These are phyloP conservation scores for Camelina laxa DNA, from an alignment of 345 rosid genomes.

Conservation along the genomic window DNA sequence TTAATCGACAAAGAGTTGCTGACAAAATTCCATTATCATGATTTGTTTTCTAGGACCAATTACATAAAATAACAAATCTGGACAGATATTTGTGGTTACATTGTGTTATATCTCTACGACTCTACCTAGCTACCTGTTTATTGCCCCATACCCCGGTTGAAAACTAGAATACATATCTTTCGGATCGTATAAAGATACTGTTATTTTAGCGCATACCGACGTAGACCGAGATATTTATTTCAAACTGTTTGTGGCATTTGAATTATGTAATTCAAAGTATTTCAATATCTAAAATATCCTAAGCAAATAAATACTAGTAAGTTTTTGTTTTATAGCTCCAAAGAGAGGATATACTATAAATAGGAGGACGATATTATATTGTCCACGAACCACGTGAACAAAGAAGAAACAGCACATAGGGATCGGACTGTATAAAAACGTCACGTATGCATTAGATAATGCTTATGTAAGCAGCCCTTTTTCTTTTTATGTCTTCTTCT, in stretches of 20 bases:
- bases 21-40: not conserved
- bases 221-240: not conserved
- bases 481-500: slow-evolving; percentile 21
- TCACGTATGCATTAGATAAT: slow-evolving; percentile 37
- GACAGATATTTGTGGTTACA: not conserved
- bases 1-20: not conserved
- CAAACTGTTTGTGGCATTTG: no score
- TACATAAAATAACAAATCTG: not conserved
- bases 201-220: not conserved
- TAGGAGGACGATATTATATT: not conserved
- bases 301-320: not conserved
- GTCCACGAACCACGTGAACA: slow-evolving; percentile 26
- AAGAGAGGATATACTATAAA: slow-evolving; percentile 12
- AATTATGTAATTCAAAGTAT: no score
- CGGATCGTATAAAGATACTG: not conserved
- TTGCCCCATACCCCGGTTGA: not conserved
- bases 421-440: slow-evolving; percentile 20
- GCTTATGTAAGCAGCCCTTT: slow-evolving; percentile 41
- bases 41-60: not conserved
- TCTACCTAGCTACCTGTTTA: not conserved
- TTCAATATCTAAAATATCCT: not conserved
- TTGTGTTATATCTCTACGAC: no score
- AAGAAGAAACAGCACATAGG: slow-evolving; percentile 3
- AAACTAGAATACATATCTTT: not conserved
- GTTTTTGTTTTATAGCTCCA: not conserved